Base-by-base conservation (phyloP, 1,284 basidiomycete species). In the Laetiporus sulphureus region DNA sequence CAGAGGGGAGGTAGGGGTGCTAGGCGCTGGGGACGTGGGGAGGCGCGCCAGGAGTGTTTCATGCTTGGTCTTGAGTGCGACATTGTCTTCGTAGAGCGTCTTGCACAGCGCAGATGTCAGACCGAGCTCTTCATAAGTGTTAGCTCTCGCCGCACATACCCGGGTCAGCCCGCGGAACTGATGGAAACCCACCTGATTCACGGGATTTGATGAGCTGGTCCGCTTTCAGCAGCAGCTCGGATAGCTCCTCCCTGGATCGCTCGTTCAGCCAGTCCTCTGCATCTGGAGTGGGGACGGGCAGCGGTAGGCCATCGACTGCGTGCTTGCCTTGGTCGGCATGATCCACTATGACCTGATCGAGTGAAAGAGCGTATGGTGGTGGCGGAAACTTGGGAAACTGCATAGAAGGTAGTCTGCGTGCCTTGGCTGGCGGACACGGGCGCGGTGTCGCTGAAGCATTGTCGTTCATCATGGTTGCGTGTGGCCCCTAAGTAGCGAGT, bases 171-270 rank as follows among this genome's bases (percentile, higher is more conserved):
- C 12, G 34, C 24, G 32, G 12, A 15, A 21, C 13, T 6, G 3
- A 5, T 25, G 13, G 19, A 23, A 15, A 59, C 77, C 45, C 57
- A 86, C 88, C 86, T 54, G 73, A 72, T 62, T 88, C 86, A 33
- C 85, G 72, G 44, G 81, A 78, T 55, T 77, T 81, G 47, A 92
- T 89, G 35, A 90, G 66, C 42, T 68, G 72, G 47, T 83, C 81
- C 2, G 83, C 86, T 56, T 78, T 78, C 31, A 75, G 60, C 27
- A 89, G 70, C 30, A 88, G 65, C 29, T 72, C 71, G 7, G 77
- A 73, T 33, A 90, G 70, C 52, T 90, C 86, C 48, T 82, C 82
- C 31, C 76, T 68, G n/a, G 81, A 85, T 53, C 67, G 71, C 46
- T 78, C 78, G 48, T 72, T 71, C 58, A 80, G 66, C 67, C 75